phyloP scores from a whole-genome alignment of 2,329 filamentous ascomycete genomes.

The Penicillium sp. region DNA sequence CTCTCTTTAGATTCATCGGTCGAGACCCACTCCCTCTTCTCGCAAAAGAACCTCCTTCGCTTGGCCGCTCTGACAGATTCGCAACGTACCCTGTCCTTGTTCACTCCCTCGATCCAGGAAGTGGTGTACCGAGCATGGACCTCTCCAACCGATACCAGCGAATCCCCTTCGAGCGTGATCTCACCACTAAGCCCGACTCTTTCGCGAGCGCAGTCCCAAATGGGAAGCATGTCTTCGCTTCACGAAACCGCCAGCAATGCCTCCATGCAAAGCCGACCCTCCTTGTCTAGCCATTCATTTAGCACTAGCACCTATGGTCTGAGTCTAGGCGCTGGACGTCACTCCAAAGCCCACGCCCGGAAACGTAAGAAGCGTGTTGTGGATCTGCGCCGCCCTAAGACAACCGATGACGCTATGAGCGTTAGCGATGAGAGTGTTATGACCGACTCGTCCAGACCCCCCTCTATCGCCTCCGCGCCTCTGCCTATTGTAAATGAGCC shows the following conservation, averaged over 20 bases:
- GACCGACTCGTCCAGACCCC: slow-evolving; percentile 45
- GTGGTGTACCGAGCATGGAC: slow-evolving; percentile 93
- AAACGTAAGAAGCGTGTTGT: slow-evolving; percentile 50
- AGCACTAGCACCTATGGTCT: slow-evolving; percentile 41
- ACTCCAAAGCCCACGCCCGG: slow-evolving; percentile 44
- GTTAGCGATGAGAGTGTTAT: slow-evolving; percentile 43
- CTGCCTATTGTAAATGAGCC: slow-evolving; percentile 60
- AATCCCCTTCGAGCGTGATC: slow-evolving; percentile 46
- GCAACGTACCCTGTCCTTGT: slow-evolving; percentile 84
- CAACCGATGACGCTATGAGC: slow-evolving; percentile 41
- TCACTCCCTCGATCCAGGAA: slow-evolving; percentile 85
- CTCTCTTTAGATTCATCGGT: slow-evolving; percentile 74
- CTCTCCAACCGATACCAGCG: slow-evolving; percentile 67
- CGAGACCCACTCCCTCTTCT: slow-evolving; percentile 86
- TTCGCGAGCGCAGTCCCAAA: slow-evolving; percentile 62
- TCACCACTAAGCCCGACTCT: slow-evolving; percentile 51
- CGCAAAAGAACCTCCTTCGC: slow-evolving; percentile 85
- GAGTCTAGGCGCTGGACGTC: slow-evolving; percentile 40
- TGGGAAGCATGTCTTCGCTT: slow-evolving; percentile 63
- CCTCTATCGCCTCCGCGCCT: slow-evolving; percentile 51
- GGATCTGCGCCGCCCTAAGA: slow-evolving; percentile 44
- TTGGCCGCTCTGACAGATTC: slow-evolving; percentile 81
- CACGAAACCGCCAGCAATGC: slow-evolving; percentile 68
- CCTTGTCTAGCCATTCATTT: slow-evolving; percentile 34
- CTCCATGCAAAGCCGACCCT: slow-evolving; percentile 60